Evolutionary conservation across 805 yeast genomes (phyloP), one percentile per base, ranked within the genome.

Genomic region (Jamesozyma spencerorum): DNA sequence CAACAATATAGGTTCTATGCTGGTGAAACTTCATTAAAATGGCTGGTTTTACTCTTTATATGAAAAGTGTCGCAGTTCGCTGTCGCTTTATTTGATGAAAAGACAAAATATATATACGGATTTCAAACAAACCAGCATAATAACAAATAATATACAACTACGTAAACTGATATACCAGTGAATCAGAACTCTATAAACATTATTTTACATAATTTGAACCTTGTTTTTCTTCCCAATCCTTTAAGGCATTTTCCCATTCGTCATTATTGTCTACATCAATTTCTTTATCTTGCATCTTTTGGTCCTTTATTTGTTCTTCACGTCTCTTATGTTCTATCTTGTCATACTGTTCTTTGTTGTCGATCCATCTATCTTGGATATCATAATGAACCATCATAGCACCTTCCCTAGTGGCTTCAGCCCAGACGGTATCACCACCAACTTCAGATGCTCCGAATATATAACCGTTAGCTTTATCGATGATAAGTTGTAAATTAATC

Each of bases 341-440:
- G 48, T 92, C 98, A 60, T 85, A 87, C 37, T 66, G 67, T 20
- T 74, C 81, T 57, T 88, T 92, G 48, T 79, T 71, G 43, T 85
- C 96, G 10, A 92, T 74, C 98, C 98, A 92, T 44, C 99, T 70
- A 49, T 92, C 98, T 50, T 92, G 98, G 4, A 86, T 75, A 57
- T 88, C 96, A 5, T 76, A 65, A 31, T 55, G 48, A 28, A 55
- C 77, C 34, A 70, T 59, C 35, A 69, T 61, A 10, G 84, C 78
- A 31, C 88, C 80, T 55, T 84, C 85, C 47, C 97, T 71, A 0
- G 90, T 74, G 0, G 96, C 95, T 51, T 90, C 95, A n/a, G 87
- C 84, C 98, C 98, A 92, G 2, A 92, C 78, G 0, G 90, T 76
- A 56, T 92, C 99, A n/a, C 97, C 98, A 2, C 97, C 95, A 6